Base-by-base conservation (phyloP, 108 stramenopile genomes). In the Fistulifera pelliculosa region DNA sequence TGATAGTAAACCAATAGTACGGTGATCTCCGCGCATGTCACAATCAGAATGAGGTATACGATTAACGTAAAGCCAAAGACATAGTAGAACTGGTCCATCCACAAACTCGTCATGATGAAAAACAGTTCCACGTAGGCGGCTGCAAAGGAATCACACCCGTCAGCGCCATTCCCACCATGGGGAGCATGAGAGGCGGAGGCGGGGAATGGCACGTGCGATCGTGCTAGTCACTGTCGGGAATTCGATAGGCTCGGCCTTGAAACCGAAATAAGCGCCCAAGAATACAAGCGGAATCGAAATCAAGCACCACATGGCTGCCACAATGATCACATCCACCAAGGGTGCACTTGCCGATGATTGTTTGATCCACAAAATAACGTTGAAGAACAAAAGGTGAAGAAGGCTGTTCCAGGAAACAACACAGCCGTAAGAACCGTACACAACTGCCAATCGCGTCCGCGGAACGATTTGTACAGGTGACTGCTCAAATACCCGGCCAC, bases 1-100 rank as follows among this genome's bases (percentile, higher is more conserved):
- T 97, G 96, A 86, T 96, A 97, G 85, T 99, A 99, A 43, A 81
- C 79, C 76, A 97, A 67, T 12, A 99, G 82, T 42, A 97, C 91
- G 22, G 96, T 90, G 57, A 97, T 87, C 70, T 97, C 96, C 17
- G 95, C 95, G 58, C 95, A 95, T 10, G 95, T 97, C 38, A 96
- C 62, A 38, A 94, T 67, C 27, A 99, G 74, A 63, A 99, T 99
- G 49, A 96, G 22, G 79, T 84, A 96, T 22, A 97, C 96, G 40
- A 90, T 73, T 47, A 99, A 76, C 7, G 94, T 88, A 79, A 99
- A 96, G 22, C 98, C 96, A 75, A 99, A 99, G 52, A 99, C 96
- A 65, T 97, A 97, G 83, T 97, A 99, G 89, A 92, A 99, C 62
- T 96, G 91, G 65, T 96, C 96, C 94, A 99, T 96, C 98, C 98